Evolutionary conservation across 2,329 filamentous ascomycete species (phyloP), one percentile per base, ranked within the genome.

Genomic region (Aspergillus chevalieri): DNA sequence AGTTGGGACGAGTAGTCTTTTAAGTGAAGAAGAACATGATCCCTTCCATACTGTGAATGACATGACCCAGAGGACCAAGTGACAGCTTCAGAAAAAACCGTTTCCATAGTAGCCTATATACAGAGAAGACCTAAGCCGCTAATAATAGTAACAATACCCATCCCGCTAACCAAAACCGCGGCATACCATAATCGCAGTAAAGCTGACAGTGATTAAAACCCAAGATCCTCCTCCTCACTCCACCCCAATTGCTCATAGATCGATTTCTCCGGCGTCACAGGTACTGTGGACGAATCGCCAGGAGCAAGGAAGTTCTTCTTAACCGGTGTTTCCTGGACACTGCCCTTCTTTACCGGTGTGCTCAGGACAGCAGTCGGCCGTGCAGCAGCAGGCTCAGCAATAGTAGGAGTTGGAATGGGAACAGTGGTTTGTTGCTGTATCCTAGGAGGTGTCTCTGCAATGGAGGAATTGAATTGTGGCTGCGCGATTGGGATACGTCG

Each of bases 231-330:
- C 49, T 71, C 68, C 52, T 73, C 68, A 52, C 73, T 67, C 73
- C 73, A 75, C 46, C 73, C 73, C 45, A 75, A 52, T 43, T 67
- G 61, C 50, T 68, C 68, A 49, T 75, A 75, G 41, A 75, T 70
- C 7, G 71, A 58, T 46, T 67, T 68, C 47, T 68, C 65, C 15
- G 62, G 65, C 6, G 64, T 70, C 17, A 63, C 59, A 2, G 65
- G 64, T 36, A 63, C 53, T 41, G 55, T 12, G 10, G 38, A 15
- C 8, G 38, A 38, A n/a, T 19, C 14, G 6, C 9, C 48, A 2
- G 55, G 42, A 5, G 56, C 47, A 6, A 48, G 36, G n/a, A 54
- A 41, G 2, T 57, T 54, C 55, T 68, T 70, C n/a, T 44, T 44
- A 24, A 66, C 55, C 1, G 68, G 67, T 2, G 66, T 67, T n/a